phyloP scores from a whole-genome alignment of 768 basidiomycete species.

The Gyrodon lividus region DNA sequence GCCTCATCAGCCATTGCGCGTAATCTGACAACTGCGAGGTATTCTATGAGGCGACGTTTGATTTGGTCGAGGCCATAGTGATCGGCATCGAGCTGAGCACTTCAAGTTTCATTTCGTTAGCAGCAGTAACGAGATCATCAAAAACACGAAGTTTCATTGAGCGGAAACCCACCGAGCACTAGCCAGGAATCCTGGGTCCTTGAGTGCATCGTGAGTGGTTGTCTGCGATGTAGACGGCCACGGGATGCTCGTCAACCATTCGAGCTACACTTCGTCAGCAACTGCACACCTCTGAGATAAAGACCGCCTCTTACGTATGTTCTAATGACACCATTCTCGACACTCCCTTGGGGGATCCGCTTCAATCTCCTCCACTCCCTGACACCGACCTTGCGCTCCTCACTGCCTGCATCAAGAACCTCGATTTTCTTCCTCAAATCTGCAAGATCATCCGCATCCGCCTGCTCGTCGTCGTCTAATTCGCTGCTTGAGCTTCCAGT shows the following conservation, averaged over 20 bases:
- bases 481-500: slow-evolving; percentile 41
- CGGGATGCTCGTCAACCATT: slow-evolving; percentile 85
- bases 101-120: slow-evolving; percentile 4
- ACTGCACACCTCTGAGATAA: not conserved
- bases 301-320: slow-evolving; percentile 58
- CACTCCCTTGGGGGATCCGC: slow-evolving; percentile 86
- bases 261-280: slow-evolving; percentile 46
- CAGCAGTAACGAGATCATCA: not conserved
- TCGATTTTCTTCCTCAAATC: slow-evolving; percentile 74
- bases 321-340: slow-evolving; percentile 87
- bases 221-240: slow-evolving; percentile 56
- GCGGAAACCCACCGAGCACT: slow-evolving; percentile 50
- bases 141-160: not conserved
- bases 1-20: slow-evolving; percentile 32
- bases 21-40: slow-evolving; percentile 80
- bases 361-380: slow-evolving; percentile 83
- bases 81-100: slow-evolving; percentile 77
- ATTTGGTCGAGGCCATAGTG: slow-evolving; percentile 93
- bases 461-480: slow-evolving; percentile 74
- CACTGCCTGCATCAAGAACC: slow-evolving; percentile 66
- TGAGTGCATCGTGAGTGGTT: slow-evolving; percentile 37
- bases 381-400: slow-evolving; percentile 79
- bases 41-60: slow-evolving; percentile 89
- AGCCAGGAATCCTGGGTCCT: slow-evolving; percentile 58
- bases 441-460: slow-evolving; percentile 77